A percentile compares a stretch with the other conserved stretches of the same genome.
phyloP scores from a whole-genome alignment of 176 grass and related monocot species.

The Puya raimondii region DNA sequence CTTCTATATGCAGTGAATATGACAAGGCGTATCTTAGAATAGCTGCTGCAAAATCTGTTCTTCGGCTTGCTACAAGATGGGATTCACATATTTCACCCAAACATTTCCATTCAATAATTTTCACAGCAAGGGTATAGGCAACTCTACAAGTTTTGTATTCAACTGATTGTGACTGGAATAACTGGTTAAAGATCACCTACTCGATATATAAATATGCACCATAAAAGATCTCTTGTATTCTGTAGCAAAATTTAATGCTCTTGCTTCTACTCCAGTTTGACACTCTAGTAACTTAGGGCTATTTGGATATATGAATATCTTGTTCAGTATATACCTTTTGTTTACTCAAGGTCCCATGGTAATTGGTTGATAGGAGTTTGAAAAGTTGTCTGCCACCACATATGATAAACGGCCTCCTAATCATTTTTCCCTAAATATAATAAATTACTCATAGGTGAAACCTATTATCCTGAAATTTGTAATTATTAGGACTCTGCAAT shows the following conservation, averaged over 20 bases:
- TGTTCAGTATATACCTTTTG: not conserved
- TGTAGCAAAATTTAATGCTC: not conserved
- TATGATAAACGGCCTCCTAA: too few species aligned
- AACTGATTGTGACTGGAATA: not conserved
- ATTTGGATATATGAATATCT: not conserved
- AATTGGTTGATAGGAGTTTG: too few species aligned
- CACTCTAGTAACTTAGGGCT: too few species aligned
- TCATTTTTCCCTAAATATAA: too few species aligned
- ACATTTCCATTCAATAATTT: slow-evolving; percentile 52
- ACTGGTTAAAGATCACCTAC: not conserved
- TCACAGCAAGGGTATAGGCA: slow-evolving; percentile 59
- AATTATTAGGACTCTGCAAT: too few species aligned
- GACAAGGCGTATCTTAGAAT: slow-evolving; percentile 61
- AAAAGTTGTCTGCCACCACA: too few species aligned
- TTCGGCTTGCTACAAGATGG: slow-evolving; percentile 73
- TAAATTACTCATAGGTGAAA: too few species aligned
- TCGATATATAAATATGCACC: not conserved
- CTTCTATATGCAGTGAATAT: slow-evolving; percentile 46
- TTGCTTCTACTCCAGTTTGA: too few species aligned
- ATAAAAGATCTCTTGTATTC: not conserved
- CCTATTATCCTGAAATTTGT: too few species aligned
- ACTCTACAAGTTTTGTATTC: slow-evolving; percentile 23
- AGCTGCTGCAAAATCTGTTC: slow-evolving; percentile 68
- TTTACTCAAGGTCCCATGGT: too few species aligned
- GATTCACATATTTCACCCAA: slow-evolving; percentile 75